Evolutionary conservation across 2,329 filamentous ascomycete genomes (phyloP), one percentile per base, ranked within the genome.

Genomic region (Chalara sp.): DNA sequence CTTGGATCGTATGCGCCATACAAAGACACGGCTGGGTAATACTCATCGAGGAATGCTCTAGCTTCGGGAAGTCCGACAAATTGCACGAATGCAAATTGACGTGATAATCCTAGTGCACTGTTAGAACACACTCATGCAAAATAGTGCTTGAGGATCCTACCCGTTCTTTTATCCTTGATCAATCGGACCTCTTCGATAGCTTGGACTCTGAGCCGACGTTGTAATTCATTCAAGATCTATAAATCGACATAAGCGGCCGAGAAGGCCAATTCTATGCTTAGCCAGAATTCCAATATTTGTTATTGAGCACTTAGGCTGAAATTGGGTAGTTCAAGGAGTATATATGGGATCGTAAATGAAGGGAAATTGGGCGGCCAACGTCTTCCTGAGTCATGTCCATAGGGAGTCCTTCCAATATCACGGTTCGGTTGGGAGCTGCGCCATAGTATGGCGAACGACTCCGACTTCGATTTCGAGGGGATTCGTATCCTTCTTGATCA

Each of bases 131-230:
- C 7, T 31, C 30, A 31, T 11, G 21, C 30, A 45, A 45, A 32
- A 3, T 3, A 21, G 21, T 31, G 41, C 6, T 21, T 11, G 30
- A 5, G 29, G 35, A 10, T 12, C 63, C 56, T 67, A 80, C 78
- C 79, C 21, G 77, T 80, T 53, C 77, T 74, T 50, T 76, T 72
- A 58, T 81, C 78, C 53, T 76, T 75, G 58, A 81, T 81, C 47
- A 81, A 68, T 13, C 76, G 71, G 45, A 81, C 69, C 58, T 80
- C 76, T 59, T 80, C 76, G 53, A 81, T 65, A n/a, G 70, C 70
- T 51, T 74, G 69, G 55, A 78, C 67, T 59, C 72, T 67, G 56
- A 79, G 74, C 56, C 69, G 70, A 58, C 76, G 70, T 58, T 69
- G 68, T 59, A 81, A 68, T 69, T 80, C 77, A 67, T 70, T 69